Evolutionary conservation across 441 rosid species (phyloP).

Genomic region (Hypseocharis bilobata): DNA sequence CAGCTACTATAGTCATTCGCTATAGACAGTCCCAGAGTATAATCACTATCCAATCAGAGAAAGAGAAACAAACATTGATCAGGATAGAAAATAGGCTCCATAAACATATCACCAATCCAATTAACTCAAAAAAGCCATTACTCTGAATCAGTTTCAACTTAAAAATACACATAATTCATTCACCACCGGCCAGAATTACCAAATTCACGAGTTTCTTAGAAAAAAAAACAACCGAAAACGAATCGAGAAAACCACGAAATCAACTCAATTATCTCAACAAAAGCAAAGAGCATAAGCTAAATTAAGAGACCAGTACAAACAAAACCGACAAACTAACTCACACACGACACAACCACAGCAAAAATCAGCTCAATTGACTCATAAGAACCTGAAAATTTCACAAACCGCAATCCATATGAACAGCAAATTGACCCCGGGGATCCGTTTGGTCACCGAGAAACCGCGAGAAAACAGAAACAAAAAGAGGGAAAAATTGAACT

Average conservation of each 20-base stretch:
- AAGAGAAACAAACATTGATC: background rate
- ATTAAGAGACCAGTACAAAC: no score
- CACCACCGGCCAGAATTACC: background rate
- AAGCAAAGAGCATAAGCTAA: background rate
- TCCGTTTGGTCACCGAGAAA: background rate
- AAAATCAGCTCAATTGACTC: slow-evolving; percentile 12
- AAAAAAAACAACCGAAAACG: background rate
- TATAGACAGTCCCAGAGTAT: background rate
- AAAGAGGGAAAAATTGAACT: no score
- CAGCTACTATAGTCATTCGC: background rate
- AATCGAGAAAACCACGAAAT: background rate
- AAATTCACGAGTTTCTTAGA: background rate
- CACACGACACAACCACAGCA: background rate
- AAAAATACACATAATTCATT: background rate
- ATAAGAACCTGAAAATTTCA: background rate
- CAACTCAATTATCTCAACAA: background rate
- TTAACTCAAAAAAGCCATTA: background rate
- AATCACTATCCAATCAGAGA: background rate
- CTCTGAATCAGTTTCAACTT: background rate
- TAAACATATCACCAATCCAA: background rate
- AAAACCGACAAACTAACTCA: background rate
- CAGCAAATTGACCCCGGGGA: background rate
- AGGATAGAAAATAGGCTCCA: background rate
- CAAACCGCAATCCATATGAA: background rate
- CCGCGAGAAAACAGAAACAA: background rate